A percentile compares a stretch with the other conserved stretches of the same genome.
phyloP scores from a whole-genome alignment of 192 early-diverging fungal species.

The Coemansia sp. region DNA sequence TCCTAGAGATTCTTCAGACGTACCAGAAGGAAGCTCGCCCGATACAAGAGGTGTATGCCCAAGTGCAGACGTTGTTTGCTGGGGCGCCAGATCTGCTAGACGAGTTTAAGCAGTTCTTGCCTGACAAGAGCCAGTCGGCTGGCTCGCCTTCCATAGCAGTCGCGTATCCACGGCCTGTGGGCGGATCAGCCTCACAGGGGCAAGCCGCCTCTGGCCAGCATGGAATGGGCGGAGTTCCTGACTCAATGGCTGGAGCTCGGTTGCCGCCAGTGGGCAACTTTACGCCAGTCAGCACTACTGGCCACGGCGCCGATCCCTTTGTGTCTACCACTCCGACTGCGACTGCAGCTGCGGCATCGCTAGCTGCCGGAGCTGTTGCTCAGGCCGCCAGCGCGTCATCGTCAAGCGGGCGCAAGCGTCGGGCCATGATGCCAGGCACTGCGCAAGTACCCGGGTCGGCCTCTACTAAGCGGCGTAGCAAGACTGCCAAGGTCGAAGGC shows the following conservation, averaged over 20 bases:
- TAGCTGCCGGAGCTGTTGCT: conserved; percentile 4
- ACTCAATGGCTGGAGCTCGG: conserved; percentile 34
- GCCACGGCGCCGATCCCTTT: conserved; percentile 24
- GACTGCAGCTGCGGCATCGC: not conserved
- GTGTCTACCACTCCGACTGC: conserved; percentile 4
- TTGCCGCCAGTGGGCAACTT: conserved; percentile 62
- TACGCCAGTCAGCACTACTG: conserved; percentile 29
- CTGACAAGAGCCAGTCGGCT: conserved; percentile 72
- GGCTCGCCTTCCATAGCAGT: conserved; percentile 32
- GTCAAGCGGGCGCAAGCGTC: conserved; percentile 37
- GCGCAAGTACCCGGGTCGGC: conserved; percentile 26
- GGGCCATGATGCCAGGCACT: conserved; percentile 22
- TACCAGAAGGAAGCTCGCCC: conserved; percentile 97
- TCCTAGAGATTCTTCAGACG: conserved; percentile 95
- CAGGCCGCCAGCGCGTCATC: conserved; percentile 21
- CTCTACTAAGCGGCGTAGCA: conserved; percentile 43
- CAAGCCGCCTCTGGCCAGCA: conserved; percentile 10
- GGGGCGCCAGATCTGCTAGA: conserved; percentile 85
- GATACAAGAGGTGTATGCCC: conserved; percentile 95
- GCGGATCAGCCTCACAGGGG: conserved; percentile 7
- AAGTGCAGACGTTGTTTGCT: conserved; percentile 88
- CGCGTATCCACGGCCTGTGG: conserved; percentile 20
- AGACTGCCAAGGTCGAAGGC: conserved; percentile 24
- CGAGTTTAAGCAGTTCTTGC: conserved; percentile 98
- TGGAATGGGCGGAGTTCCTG: conserved; percentile 12